A percentile compares a stretch with the other conserved stretches of the same genome.
Conservation (phyloP, 1,139 yeast species). For the Candida freyschussii region DNA sequence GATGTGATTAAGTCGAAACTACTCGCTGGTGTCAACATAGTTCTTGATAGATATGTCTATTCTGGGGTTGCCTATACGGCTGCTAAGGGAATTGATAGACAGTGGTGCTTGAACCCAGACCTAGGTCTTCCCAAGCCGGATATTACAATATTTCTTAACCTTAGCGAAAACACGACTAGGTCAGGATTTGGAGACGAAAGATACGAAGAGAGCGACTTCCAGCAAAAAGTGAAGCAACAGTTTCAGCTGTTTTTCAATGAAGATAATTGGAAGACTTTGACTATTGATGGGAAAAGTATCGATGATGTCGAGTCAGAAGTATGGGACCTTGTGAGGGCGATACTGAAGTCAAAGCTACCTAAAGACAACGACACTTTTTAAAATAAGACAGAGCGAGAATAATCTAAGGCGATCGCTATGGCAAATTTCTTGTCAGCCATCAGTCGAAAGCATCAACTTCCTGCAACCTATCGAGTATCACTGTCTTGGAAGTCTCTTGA, state of each 20-base stretch:
- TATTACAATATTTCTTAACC: slow-evolving; percentile 68
- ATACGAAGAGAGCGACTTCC: slow-evolving; percentile 75
- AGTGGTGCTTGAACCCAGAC: slow-evolving; percentile 84
- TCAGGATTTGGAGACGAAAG: slow-evolving; percentile 91
- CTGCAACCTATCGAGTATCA: slow-evolving; percentile 49
- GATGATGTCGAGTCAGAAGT: slow-evolving; percentile 43
- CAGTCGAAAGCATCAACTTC: slow-evolving; percentile 21
- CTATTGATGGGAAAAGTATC: slow-evolving; percentile 57
- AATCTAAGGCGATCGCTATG: no score
- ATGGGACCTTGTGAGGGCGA: slow-evolving; percentile 23
- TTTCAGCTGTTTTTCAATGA: slow-evolving; percentile 47
- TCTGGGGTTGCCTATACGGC: slow-evolving; percentile 91
- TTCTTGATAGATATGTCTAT: slow-evolving; percentile 84
- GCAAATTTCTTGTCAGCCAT: no score
- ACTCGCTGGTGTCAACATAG: slow-evolving; percentile 50
- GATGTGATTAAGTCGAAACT: slow-evolving; percentile 43
- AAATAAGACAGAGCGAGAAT: no score
- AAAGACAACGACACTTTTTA: slow-evolving; percentile 12
- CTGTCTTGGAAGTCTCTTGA: slow-evolving; percentile 63
- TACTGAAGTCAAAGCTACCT: slow-evolving; percentile 9
- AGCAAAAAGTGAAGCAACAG: slow-evolving; percentile 55
- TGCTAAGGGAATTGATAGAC: slow-evolving; percentile 68
- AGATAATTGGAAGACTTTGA: slow-evolving; percentile 27
- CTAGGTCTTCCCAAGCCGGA: slow-evolving; percentile 87
- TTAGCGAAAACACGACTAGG: slow-evolving; percentile 48